Evolutionary conservation across 1,284 basidiomycete species (phyloP).

Genomic region (Cystobasidium sp.): DNA sequence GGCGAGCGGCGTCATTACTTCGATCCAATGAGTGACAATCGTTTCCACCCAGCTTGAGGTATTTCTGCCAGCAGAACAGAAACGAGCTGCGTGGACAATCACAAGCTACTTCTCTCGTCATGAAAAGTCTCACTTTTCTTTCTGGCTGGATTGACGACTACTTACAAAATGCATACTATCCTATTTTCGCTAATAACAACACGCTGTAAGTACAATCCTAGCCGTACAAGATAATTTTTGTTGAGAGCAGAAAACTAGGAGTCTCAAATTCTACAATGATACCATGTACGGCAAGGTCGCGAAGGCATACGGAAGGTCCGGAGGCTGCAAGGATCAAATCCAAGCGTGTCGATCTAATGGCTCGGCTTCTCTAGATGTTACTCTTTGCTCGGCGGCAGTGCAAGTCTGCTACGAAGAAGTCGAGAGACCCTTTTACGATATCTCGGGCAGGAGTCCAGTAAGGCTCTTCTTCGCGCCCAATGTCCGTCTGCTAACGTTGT

Average conservation of each 20-base stretch:
- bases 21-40: background rate
- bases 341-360: constrained; percentile 20
- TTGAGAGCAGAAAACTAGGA: background rate
- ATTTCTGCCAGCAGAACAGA: constrained; percentile 19
- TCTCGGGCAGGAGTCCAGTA: constrained; percentile 2
- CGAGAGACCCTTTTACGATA: constrained; percentile 16
- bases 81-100: background rate
- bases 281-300: constrained; percentile 18
- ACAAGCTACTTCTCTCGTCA: background rate
- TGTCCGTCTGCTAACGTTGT: background rate
- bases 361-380: background rate
- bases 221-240: too few species aligned
- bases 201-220: background rate
- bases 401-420: constrained; percentile 13
- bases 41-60: constrained; percentile 1
- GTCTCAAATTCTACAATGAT: constrained; percentile 28
- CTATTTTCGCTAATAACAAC: constrained; percentile 24
- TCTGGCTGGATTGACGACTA: constrained; percentile 27
- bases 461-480: background rate
- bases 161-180: constrained; percentile 24
- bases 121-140: constrained; percentile 10
- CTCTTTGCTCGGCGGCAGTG: constrained; percentile 26
- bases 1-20: background rate
- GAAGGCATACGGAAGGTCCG: background rate
- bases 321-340: constrained; percentile 26